These are phyloP conservation scores for Rhododendron mucronatum DNA, from an alignment of 148 eudicot species.

Conservation along the genomic window DNA sequence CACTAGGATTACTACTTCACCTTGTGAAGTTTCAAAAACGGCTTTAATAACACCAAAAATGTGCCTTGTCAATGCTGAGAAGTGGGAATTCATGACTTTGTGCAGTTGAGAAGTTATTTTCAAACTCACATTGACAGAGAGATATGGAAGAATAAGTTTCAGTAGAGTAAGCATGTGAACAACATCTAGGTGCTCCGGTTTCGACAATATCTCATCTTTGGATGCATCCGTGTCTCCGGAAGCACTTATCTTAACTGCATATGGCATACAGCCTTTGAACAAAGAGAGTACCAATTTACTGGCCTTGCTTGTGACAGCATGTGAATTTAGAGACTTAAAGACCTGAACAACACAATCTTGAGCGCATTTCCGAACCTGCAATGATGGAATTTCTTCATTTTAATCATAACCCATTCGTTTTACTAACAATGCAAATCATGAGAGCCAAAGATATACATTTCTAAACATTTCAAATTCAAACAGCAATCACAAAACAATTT, in stretches of 20 bases:
- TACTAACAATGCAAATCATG: neutral
- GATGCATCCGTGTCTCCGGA: slow-evolving; percentile 21
- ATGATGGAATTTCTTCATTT: neutral
- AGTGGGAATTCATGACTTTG: slow-evolving; percentile 42
- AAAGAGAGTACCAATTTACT: slow-evolving; percentile 47
- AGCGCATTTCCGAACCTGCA: slow-evolving; percentile 87
- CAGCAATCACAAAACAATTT: neutral
- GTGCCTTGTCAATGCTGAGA: slow-evolving; percentile 49
- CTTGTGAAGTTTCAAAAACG: slow-evolving; percentile 40
- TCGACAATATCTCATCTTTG: slow-evolving; percentile 29
- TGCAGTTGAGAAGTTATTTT: slow-evolving; percentile 39
- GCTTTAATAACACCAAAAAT: slow-evolving; percentile 50
- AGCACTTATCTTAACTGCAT: slow-evolving; percentile 32
- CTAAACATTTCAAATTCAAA: neutral
- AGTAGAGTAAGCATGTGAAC: slow-evolving; percentile 57
- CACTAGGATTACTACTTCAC: slow-evolving; percentile 27
- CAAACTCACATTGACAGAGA: slow-evolving; percentile 34
- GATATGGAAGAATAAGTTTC: slow-evolving; percentile 56
- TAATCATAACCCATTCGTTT: neutral
- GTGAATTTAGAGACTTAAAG: slow-evolving; percentile 45
- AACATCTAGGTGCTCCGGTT: slow-evolving; percentile 53
- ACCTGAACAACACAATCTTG: slow-evolving; percentile 54
- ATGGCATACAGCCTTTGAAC: slow-evolving; percentile 46
- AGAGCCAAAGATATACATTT: too few species aligned
- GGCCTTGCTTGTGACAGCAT: slow-evolving; percentile 42